Percentiles rank a stretch among this genome's conserved stretches.
These are phyloP conservation scores for Colletotrichum sp. DNA, from an alignment of 2,329 filamentous ascomycete genomes.

Conservation along the genomic window DNA sequence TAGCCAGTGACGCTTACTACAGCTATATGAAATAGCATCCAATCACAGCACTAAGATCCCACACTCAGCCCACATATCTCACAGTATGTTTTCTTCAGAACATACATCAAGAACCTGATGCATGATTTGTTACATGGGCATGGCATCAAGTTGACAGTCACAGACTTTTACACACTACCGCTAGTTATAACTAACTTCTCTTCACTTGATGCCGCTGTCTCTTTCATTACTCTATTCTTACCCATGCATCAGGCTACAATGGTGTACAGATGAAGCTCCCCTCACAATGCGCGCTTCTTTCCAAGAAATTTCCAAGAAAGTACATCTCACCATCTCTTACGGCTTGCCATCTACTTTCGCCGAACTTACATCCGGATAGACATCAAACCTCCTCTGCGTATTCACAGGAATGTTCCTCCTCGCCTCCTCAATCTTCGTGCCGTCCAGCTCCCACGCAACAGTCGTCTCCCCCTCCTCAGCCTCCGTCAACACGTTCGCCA, in stretches of 20 bases:
- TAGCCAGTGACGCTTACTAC: background rate
- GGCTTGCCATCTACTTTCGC: background rate
- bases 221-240: background rate
- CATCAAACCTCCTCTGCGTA: conserved; percentile 88
- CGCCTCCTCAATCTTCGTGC: conserved; percentile 72
- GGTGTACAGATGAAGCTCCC: background rate
- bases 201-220: background rate
- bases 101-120: no score
- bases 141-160: no score
- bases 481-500: conserved; percentile 81
- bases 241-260: background rate
- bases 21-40: background rate
- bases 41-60: background rate
- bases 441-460: conserved; percentile 74
- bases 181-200: no score
- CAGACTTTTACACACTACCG: no score
- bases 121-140: no score
- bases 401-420: conserved; percentile 85
- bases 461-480: conserved; percentile 80
- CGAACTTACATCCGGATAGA: conserved; percentile 86
- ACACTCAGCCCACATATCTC: background rate
- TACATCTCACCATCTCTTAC: background rate
- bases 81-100: no score
- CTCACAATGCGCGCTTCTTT: background rate
- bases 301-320: no score